These are phyloP conservation scores for Trichoderma sp. DNA, from an alignment of 2,329 filamentous ascomycete genomes.

Conservation along the genomic window DNA sequence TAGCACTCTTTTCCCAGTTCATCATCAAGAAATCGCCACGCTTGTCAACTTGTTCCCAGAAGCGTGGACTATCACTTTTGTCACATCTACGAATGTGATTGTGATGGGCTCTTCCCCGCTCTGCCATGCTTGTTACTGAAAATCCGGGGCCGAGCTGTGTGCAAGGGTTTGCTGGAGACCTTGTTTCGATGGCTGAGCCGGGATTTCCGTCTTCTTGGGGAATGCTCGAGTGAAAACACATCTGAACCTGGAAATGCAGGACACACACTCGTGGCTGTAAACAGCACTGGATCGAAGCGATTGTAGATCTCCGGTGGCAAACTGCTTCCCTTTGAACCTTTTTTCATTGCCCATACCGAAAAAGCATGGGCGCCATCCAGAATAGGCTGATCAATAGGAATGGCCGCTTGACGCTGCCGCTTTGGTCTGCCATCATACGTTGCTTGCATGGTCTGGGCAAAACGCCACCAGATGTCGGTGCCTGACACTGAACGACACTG, in stretches of 20 bases:
- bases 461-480: slow-evolving; percentile 2
- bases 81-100: background rate
- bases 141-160: slow-evolving; percentile 14
- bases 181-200: background rate
- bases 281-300: background rate
- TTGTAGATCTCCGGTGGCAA: slow-evolving; percentile 4
- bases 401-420: background rate
- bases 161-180: background rate
- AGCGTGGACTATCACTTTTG: background rate
- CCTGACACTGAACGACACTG: background rate
- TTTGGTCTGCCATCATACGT: slow-evolving; percentile 3
- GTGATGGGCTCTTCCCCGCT: background rate
- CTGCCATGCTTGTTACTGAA: background rate
- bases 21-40: background rate
- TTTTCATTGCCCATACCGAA: background rate
- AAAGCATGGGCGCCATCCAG: background rate
- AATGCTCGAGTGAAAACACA: background rate
- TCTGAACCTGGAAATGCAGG: background rate
- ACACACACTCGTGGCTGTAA: background rate
- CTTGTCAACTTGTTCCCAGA: background rate
- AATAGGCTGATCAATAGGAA: slow-evolving; percentile 5
- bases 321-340: background rate
- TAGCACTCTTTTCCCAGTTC: background rate
- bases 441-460: background rate
- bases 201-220: background rate